Conservation (phyloP, 305 asterid genomes). For the Fraxinus sp. region DNA sequence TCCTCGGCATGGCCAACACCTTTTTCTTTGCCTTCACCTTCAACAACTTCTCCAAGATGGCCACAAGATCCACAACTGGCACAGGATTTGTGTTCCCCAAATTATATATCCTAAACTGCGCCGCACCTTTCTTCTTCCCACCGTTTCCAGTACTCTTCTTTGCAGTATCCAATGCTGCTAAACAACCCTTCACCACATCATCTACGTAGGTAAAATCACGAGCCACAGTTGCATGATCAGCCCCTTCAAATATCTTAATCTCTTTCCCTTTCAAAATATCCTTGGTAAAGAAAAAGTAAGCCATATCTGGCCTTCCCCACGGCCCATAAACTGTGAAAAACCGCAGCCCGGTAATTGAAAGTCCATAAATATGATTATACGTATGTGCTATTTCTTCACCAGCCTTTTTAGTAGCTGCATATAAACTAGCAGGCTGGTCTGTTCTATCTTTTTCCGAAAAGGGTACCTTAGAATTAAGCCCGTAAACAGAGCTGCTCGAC, state of each 20-base stretch:
- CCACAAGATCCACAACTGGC: conserved; percentile 59
- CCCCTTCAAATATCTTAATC: conserved; percentile 64
- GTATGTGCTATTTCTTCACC: conserved; percentile 86
- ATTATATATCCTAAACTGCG: conserved; percentile 64
- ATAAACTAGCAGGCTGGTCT: conserved; percentile 76
- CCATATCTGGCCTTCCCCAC: conserved; percentile 94
- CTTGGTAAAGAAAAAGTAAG: conserved; percentile 71
- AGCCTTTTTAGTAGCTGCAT: conserved; percentile 85
- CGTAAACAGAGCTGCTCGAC: conserved; percentile 80
- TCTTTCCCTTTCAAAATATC: conserved; percentile 72
- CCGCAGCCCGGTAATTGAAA: conserved; percentile 68
- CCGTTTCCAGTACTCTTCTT: conserved; percentile 73
- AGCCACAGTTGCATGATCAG: conserved; percentile 63
- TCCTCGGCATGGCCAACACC: conserved; percentile 62
- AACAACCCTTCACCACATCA: conserved; percentile 81
- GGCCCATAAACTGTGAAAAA: conserved; percentile 87
- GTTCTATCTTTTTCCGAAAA: conserved; percentile 74
- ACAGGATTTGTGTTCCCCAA: conserved; percentile 75
- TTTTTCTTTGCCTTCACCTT: conserved; percentile 65
- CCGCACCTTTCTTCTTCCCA: conserved; percentile 62
- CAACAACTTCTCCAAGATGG: conserved; percentile 67
- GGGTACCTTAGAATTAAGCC: conserved; percentile 75
- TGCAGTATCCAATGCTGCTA: conserved; percentile 61
- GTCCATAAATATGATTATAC: conserved; percentile 75
- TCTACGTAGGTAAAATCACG: conserved; percentile 82